phyloP scores from a whole-genome alignment of 139 green algal species.

The Tetradesmus lagerheimii region DNA sequence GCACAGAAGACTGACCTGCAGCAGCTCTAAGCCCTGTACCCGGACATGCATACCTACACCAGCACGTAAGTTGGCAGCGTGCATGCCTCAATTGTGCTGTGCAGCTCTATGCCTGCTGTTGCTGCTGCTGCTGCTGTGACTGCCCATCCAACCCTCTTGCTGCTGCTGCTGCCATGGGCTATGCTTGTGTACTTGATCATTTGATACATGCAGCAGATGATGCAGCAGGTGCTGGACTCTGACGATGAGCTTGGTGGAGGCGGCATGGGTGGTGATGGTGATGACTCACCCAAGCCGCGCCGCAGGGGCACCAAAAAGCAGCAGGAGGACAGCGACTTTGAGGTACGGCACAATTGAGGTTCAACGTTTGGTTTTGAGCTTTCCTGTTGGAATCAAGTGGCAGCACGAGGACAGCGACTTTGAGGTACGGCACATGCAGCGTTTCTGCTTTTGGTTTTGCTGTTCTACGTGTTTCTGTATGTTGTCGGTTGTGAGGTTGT shows the following conservation, averaged over 20 bases:
- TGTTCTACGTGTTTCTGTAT: no score
- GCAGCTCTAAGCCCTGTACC: neutral
- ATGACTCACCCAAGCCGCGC: neutral
- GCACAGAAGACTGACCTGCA: neutral
- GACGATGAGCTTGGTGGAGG: conserved; percentile 6
- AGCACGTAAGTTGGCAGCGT: no score
- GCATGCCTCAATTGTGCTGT: no score
- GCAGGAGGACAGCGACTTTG: conserved; percentile 31
- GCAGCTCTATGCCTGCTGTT: no score
- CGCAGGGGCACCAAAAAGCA: neutral
- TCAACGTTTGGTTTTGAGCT: neutral
- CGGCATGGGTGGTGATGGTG: neutral
- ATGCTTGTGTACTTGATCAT: neutral
- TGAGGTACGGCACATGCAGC: neutral
- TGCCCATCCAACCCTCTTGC: neutral
- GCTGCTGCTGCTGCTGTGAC: no score
- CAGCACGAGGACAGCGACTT: conserved; percentile 25
- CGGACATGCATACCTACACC: neutral
- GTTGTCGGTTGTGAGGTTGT: no score
- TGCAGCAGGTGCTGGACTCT: neutral
- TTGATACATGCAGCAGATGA: neutral
- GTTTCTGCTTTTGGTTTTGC: neutral
- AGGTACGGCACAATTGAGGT: neutral
- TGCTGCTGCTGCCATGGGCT: neutral
- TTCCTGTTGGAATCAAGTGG: neutral